Conservation (phyloP, 371 early-diverging fungal genomes). For the Mucor lusitanicus region DNA sequence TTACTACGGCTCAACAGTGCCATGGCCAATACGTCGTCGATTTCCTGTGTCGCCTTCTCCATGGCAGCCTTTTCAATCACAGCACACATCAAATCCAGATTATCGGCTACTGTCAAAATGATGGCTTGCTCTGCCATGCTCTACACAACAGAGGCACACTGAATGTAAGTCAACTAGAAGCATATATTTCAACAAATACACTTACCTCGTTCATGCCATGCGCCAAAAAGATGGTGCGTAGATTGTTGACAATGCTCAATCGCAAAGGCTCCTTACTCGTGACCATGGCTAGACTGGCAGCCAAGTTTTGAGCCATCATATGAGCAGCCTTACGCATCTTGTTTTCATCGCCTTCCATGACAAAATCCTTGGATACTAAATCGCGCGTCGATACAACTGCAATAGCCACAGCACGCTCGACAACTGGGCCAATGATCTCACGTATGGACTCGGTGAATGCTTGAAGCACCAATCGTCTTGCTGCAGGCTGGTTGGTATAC, state of each 20-base stretch:
- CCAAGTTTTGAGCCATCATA: conserved; percentile 86
- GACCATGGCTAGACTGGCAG: conserved; percentile 82
- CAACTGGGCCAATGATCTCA: conserved; percentile 85
- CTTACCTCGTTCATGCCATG: conserved; percentile 80
- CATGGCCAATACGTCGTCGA: conserved; percentile 74
- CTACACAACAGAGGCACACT: conserved; percentile 16
- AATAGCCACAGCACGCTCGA: conserved; percentile 91
- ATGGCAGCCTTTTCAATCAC: conserved; percentile 93
- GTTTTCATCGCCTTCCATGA: conserved; percentile 88
- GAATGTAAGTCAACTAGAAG: not conserved
- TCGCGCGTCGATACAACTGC: conserved; percentile 90
- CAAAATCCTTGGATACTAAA: conserved; percentile 91
- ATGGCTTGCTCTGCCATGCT: conserved; percentile 81
- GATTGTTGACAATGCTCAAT: conserved; percentile 75
- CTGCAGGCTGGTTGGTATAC: conserved; percentile 76
- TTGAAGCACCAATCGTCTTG: conserved; percentile 81
- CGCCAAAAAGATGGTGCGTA: conserved; percentile 75
- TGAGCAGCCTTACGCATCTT: conserved; percentile 91
- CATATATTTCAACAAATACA: too few relatives aligned
- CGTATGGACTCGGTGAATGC: conserved; percentile 89
- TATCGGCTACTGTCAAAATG: conserved; percentile 79
- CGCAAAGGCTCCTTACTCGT: conserved; percentile 92
- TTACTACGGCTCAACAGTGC: conserved; percentile 76
- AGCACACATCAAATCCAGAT: conserved; percentile 89
- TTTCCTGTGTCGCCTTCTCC: conserved; percentile 81